Evolutionary conservation across 2,329 filamentous ascomycete species (phyloP).

Genomic region (Niveomyces coronatus): DNA sequence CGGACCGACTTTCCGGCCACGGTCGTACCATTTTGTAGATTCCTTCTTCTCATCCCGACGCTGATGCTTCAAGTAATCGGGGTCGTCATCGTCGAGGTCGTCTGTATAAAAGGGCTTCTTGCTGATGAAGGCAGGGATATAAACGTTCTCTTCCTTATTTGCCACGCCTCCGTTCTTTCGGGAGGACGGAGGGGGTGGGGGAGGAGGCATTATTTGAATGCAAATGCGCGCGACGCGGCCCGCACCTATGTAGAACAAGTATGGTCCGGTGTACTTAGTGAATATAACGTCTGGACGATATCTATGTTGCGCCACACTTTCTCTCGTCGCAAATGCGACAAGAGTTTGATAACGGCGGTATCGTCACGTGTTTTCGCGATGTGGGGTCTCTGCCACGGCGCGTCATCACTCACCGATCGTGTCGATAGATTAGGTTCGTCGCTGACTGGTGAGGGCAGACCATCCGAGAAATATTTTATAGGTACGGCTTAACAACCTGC

Average conservation of each 20-base stretch:
- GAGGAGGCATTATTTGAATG: slow-evolving; percentile 17
- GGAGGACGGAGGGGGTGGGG: slow-evolving; percentile 24
- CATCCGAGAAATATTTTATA: too few species aligned
- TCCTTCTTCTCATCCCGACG: slow-evolving; percentile 53
- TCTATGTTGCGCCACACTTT: too few species aligned
- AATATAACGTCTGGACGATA: too few species aligned
- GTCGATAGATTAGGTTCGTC: too few species aligned
- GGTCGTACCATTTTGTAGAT: slow-evolving; percentile 83
- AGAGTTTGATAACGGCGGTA: slow-evolving; percentile 9
- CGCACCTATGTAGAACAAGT: too few species aligned
- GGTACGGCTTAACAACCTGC: too few species aligned
- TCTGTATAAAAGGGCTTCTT: slow-evolving; percentile 94
- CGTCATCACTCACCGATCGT: too few species aligned
- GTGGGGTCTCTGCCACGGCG: background rate
- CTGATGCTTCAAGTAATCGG: slow-evolving; percentile 95
- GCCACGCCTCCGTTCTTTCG: slow-evolving; percentile 27
- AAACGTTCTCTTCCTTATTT: slow-evolving; percentile 89
- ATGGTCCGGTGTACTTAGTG: too few species aligned
- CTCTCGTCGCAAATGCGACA: slow-evolving; percentile 4
- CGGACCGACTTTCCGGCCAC: slow-evolving; percentile 72
- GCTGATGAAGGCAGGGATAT: slow-evolving; percentile 96
- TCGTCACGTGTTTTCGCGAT: slow-evolving; percentile 21
- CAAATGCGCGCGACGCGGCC: too few species aligned
- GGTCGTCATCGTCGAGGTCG: slow-evolving; percentile 63
- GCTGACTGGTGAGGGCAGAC: too few species aligned